These are phyloP conservation scores for Tolypocladium cylindrosporum DNA, from an alignment of 2,329 filamentous ascomycete species.

Conservation along the genomic window DNA sequence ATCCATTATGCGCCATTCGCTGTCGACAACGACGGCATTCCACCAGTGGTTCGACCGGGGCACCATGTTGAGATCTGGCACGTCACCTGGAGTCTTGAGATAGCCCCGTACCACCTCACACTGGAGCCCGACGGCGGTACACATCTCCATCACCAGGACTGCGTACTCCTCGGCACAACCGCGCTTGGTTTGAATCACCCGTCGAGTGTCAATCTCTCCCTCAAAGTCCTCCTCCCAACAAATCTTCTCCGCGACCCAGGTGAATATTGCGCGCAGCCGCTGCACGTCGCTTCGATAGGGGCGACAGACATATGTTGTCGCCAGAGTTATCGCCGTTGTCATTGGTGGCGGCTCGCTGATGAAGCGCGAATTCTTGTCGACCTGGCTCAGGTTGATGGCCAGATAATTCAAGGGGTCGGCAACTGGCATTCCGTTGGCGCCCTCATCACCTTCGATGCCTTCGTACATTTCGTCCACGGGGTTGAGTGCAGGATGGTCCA, in stretches of 20 bases:
- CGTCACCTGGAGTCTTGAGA: slow-evolving; percentile 80
- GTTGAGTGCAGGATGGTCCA: slow-evolving; percentile 80
- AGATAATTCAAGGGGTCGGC: slow-evolving; percentile 72
- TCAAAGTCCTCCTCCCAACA: slow-evolving; percentile 94
- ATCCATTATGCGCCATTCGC: slow-evolving; percentile 94
- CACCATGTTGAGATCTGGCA: slow-evolving; percentile 68
- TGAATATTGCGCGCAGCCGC: slow-evolving; percentile 86
- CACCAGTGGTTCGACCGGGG: slow-evolving; percentile 95
- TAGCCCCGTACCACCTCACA: slow-evolving; percentile 84
- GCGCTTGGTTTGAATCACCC: slow-evolving; percentile 74
- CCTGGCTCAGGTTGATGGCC: slow-evolving; percentile 68
- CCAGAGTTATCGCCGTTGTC: slow-evolving; percentile 71
- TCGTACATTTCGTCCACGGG: slow-evolving; percentile 84
- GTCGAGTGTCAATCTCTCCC: slow-evolving; percentile 69
- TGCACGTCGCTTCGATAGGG: slow-evolving; percentile 94
- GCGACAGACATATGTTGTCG: slow-evolving; percentile 85
- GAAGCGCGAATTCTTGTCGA: slow-evolving; percentile 94
- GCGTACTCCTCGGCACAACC: slow-evolving; percentile 87
- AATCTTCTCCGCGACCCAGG: slow-evolving; percentile 92
- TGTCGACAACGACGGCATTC: slow-evolving; percentile 89
- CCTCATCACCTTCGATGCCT: slow-evolving; percentile 81
- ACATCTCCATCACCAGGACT: slow-evolving; percentile 86
- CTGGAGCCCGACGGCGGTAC: slow-evolving; percentile 74
- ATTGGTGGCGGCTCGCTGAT: slow-evolving; percentile 72
- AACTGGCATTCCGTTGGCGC: slow-evolving; percentile 75